Evolutionary conservation across 352 stramenopile genomes (phyloP).

Genomic region (Pythium coloratum): DNA sequence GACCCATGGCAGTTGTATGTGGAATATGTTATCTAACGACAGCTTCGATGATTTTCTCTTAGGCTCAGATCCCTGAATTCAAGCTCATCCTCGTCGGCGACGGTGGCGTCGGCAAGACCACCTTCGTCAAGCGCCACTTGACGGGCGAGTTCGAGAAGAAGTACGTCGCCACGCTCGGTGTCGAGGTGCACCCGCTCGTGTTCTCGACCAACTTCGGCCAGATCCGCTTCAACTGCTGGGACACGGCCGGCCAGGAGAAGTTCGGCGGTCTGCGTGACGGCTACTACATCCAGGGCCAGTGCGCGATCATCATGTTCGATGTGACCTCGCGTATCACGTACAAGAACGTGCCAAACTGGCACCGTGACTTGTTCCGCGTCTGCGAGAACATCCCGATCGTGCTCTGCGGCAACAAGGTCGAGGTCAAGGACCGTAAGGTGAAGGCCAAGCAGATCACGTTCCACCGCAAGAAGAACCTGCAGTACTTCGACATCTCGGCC

Average conservation of each 20-base stretch:
- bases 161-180: slow-evolving; percentile 98
- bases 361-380: slow-evolving; percentile 98
- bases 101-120: slow-evolving; percentile 99
- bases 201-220: slow-evolving; percentile 99
- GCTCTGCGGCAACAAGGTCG: slow-evolving; percentile 99
- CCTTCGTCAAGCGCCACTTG: slow-evolving; percentile 99
- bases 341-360: slow-evolving; percentile 99
- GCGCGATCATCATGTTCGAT: slow-evolving; percentile 99
- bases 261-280: slow-evolving; percentile 94
- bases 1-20: background rate
- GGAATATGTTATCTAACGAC: background rate
- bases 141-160: slow-evolving; percentile 99
- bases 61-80: slow-evolving; percentile 95
- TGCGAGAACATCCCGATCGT: slow-evolving; percentile 99
- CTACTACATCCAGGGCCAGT: slow-evolving; percentile 99
- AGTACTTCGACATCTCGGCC: slow-evolving; percentile 99
- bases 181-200: slow-evolving; percentile 98
- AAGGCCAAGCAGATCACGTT: slow-evolving; percentile 99
- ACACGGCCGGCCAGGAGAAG: slow-evolving; percentile 99
- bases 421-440: slow-evolving; percentile 99
- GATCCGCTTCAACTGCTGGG: slow-evolving; percentile 99
- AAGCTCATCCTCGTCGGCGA: slow-evolving; percentile 99
- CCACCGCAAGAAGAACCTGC: slow-evolving; percentile 99
- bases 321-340: slow-evolving; percentile 99
- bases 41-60: slow-evolving; percentile 12